A percentile compares a stretch with the other conserved stretches of the same genome.
These are phyloP conservation scores for Pythium rishiriense DNA, from an alignment of 352 stramenopile species.

Conservation along the genomic window DNA sequence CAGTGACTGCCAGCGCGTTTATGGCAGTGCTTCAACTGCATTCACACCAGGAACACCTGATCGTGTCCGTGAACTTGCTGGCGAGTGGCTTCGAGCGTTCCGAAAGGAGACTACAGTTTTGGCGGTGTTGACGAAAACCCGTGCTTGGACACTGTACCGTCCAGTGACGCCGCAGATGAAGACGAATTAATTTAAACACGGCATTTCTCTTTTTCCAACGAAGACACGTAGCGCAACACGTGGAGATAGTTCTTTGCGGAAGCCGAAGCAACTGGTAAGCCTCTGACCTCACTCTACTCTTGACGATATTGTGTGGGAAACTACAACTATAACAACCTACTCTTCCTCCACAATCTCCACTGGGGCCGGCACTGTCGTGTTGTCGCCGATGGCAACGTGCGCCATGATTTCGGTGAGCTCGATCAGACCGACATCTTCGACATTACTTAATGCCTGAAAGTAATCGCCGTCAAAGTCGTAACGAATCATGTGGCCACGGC, in stretches of 20 bases:
- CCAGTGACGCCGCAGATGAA: not conserved
- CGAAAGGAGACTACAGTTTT: slow-evolving; percentile 16
- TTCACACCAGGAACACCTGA: not conserved
- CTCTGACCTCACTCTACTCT: not conserved
- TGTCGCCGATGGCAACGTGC: slow-evolving; percentile 17
- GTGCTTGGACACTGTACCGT: slow-evolving; percentile 20
- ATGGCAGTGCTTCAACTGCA: not conserved
- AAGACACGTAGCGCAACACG: not conserved
- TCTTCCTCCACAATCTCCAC: slow-evolving; percentile 5
- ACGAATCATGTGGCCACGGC: slow-evolving; percentile 4
- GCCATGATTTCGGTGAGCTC: slow-evolving; percentile 20
- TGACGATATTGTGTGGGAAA: not conserved
- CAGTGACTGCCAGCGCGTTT: slow-evolving; percentile 27
- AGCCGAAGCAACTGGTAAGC: not conserved
- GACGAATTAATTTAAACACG: slow-evolving; percentile 18
- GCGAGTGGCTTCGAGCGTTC: slow-evolving; percentile 23
- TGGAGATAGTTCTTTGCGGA: too few relatives aligned
- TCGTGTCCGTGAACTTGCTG: slow-evolving; percentile 6
- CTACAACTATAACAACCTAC: not conserved
- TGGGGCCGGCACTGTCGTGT: slow-evolving; percentile 5
- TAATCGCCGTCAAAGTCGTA: slow-evolving; percentile 23
- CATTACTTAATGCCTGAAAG: slow-evolving; percentile 10
- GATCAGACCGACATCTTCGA: slow-evolving; percentile 13
- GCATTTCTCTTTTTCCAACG: not conserved
- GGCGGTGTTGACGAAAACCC: slow-evolving; percentile 21